Conservation (phyloP, 176 grass and related monocot genomes). For the Poa pratensis region DNA sequence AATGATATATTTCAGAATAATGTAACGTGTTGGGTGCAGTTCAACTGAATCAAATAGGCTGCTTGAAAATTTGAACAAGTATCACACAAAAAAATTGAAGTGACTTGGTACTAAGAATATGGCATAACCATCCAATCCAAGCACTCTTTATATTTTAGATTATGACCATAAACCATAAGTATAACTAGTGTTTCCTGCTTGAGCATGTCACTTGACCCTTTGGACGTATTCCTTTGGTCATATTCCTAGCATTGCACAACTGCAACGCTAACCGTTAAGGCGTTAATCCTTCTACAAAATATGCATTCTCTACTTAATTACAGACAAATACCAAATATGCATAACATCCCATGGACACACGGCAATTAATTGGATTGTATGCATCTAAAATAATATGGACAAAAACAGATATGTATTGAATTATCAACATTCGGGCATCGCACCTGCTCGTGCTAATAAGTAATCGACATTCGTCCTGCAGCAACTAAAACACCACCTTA, state of each 20-base stretch:
- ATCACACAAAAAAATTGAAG: background rate
- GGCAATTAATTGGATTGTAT: background rate
- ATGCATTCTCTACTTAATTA: constrained; percentile 16
- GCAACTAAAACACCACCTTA: constrained; percentile 27
- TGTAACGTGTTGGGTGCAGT: background rate
- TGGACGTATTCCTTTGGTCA: background rate
- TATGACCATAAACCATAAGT: background rate
- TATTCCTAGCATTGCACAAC: constrained; percentile 13
- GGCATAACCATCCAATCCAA: background rate
- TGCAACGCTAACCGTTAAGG: background rate
- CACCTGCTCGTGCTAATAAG: background rate
- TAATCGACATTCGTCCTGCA: background rate
- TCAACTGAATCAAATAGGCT: constrained; percentile 25
- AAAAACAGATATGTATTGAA: background rate
- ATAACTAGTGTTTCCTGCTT: constrained; percentile 23
- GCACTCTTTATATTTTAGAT: constrained; percentile 10
- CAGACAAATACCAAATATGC: constrained; percentile 37
- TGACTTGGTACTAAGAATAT: background rate
- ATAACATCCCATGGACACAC: background rate
- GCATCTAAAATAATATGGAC: background rate
- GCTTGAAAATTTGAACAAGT: constrained; percentile 9
- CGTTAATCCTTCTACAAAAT: background rate
- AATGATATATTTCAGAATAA: constrained; percentile 17
- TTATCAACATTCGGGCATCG: background rate
- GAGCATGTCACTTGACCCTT: constrained; percentile 9